Base-by-base conservation (phyloP, 208 protist genomes). In the Trypanosoma mega region DNA sequence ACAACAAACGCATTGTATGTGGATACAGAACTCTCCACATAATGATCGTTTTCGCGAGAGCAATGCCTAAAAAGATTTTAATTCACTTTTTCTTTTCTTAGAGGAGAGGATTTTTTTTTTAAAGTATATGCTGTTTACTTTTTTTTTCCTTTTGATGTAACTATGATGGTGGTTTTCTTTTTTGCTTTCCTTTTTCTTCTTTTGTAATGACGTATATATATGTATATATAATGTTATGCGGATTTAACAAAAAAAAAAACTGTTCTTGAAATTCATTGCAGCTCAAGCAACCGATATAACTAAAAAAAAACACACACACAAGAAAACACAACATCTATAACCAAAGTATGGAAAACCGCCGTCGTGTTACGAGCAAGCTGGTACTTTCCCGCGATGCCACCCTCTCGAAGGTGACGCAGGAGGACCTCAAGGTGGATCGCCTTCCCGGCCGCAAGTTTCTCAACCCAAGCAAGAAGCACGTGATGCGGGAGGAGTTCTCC, bases 381-480 rank as follows among this genome's bases (percentile, higher is more conserved):
- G 83, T 92, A 58, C 39, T 45, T 37, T 63, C 68, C 37, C 64
- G 79, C 63, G 36, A 82, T 36, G 74, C 78, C 2, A 66, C 81
- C 34, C 74, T 94, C 39, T 56, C 36, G 12, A 69, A 61, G 52
- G 68, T 95, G 12, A 86, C 73, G 0, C 81, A 81, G 50, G 70
- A 81, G 21, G 85, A 93, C 78, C 72, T 95, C 18, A 74, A 74
- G 36, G 82, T 93, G 54, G 81, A 90, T 48, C 85, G 85, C 50
- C 76, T 95, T 41, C 74, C 82, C 26, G 81, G 83, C 23, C 37
- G 48, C 56, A 82, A 86, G 62, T 92, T 80, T 67, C 37, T 78
- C 31, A 95, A 92, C 66, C 88, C 88, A 8, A 88, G 71, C 51
- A 88, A 83, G 75, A 92, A 94, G 65, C 76, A 85, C 72, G 75